Conservation (phyloP, 768 basidiomycete genomes). For the Candolleomyces efflorescens region DNA sequence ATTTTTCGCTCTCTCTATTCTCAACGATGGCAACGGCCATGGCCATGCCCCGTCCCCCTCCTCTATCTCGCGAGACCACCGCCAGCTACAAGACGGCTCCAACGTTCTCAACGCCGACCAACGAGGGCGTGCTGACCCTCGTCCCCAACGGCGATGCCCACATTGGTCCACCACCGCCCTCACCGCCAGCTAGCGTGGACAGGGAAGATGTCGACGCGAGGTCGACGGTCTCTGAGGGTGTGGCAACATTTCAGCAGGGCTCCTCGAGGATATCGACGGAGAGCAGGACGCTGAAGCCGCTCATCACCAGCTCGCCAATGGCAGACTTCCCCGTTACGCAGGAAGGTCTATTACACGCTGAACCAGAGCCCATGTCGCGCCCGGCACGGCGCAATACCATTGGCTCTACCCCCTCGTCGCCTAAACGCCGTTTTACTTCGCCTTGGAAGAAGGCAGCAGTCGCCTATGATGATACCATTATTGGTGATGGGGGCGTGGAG, state of each 20-base stretch:
- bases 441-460: slow-evolving; percentile 22
- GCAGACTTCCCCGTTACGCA: slow-evolving; percentile 20
- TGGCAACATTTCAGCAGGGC: neutral
- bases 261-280: neutral
- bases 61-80: no score
- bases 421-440: slow-evolving; percentile 13
- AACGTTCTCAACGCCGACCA: neutral
- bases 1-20: no score
- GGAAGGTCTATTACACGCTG: slow-evolving; percentile 44
- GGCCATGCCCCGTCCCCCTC: no score
- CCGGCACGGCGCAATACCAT: slow-evolving; percentile 69
- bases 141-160: neutral
- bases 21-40: no score
- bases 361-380: slow-evolving; percentile 14
- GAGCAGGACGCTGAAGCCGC: slow-evolving; percentile 2
- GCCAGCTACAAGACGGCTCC: no score
- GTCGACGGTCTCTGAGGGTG: slow-evolving; percentile 16
- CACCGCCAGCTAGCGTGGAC: slow-evolving; percentile 30
- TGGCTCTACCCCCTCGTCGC: slow-evolving; percentile 36
- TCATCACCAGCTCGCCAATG: slow-evolving; percentile 9
- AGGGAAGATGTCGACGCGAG: neutral
- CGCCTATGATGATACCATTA: slow-evolving; percentile 30
- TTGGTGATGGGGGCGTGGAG: slow-evolving; percentile 37
- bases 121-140: neutral
- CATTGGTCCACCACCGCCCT: slow-evolving; percentile 25